These are phyloP conservation scores for Tilletia walkeri DNA, from an alignment of 1,284 basidiomycete species.

Conservation along the genomic window DNA sequence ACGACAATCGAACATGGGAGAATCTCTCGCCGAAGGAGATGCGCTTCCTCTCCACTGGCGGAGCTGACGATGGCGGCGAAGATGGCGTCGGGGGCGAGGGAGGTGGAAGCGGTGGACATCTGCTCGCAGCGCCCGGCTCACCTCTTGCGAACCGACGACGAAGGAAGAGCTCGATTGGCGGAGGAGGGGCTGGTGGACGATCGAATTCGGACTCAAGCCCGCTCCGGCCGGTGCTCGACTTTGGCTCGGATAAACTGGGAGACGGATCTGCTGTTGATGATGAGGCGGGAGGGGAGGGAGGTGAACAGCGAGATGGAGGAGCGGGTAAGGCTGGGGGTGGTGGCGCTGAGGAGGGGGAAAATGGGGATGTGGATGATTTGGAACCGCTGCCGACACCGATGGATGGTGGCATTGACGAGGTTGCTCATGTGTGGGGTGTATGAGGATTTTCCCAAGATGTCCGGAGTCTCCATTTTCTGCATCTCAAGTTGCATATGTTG, in stretches of 20 bases:
- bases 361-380: neutral
- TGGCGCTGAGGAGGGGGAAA: slow-evolving; percentile 23
- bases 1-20: slow-evolving; percentile 51
- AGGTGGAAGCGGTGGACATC: neutral
- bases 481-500: neutral
- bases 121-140: slow-evolving; percentile 3
- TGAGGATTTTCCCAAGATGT: neutral
- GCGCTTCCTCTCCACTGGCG: slow-evolving; percentile 37
- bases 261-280: slow-evolving; percentile 36
- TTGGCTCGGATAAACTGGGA: slow-evolving; percentile 30
- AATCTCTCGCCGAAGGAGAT: slow-evolving; percentile 52
- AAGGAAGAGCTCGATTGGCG: neutral
- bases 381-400: slow-evolving; percentile 29
- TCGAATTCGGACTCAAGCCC: slow-evolving; percentile 34
- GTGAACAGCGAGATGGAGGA: slow-evolving; percentile 11
- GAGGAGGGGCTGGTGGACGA: slow-evolving; percentile 16
- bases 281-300: slow-evolving; percentile 28
- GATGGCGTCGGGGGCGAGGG: neutral
- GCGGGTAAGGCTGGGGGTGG: neutral
- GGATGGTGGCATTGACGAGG: slow-evolving; percentile 44
- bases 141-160: slow-evolving; percentile 10
- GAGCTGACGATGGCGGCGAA: neutral
- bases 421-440: slow-evolving; percentile 17
- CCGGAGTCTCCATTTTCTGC: neutral
- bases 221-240: slow-evolving; percentile 40